Evolutionary conservation across 2,329 filamentous ascomycete species (phyloP).

Genomic region (Colletotrichum cuscutae): DNA sequence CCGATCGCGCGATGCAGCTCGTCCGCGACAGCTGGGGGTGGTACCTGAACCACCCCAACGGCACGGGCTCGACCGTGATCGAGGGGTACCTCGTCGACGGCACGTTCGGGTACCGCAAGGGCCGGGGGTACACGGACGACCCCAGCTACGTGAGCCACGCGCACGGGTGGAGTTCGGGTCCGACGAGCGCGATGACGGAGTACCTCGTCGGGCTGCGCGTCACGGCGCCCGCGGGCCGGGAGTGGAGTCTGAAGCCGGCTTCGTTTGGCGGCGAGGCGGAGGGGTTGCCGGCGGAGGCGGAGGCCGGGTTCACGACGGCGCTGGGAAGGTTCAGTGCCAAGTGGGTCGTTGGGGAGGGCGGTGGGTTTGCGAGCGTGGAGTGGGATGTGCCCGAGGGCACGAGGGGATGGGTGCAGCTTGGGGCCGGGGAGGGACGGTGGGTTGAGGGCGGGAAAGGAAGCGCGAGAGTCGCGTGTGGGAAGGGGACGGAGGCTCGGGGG

Average conservation of each 20-base stretch:
- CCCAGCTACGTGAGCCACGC: slow-evolving; percentile 58
- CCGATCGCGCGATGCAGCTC: slow-evolving; percentile 63
- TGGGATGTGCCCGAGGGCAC: slow-evolving; percentile 31
- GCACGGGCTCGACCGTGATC: slow-evolving; percentile 67
- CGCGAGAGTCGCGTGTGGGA: background rate
- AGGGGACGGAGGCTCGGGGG: background rate
- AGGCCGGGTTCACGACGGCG: slow-evolving; percentile 32
- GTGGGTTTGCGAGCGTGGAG: slow-evolving; percentile 18
- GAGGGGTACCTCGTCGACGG: slow-evolving; percentile 68
- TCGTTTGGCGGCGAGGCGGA: slow-evolving; percentile 9
- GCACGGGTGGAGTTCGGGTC: slow-evolving; percentile 61
- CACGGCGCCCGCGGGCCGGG: slow-evolving; percentile 22
- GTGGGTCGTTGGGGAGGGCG: slow-evolving; percentile 15
- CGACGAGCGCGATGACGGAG: slow-evolving; percentile 56
- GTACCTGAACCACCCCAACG: slow-evolving; percentile 66
- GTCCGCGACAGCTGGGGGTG: slow-evolving; percentile 69
- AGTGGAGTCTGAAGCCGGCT: slow-evolving; percentile 30
- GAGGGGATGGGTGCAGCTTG: slow-evolving; percentile 29
- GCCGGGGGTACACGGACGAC: slow-evolving; percentile 62
- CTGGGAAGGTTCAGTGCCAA: slow-evolving; percentile 28
- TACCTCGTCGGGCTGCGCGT: slow-evolving; percentile 52
- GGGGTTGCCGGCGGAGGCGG: slow-evolving; percentile 17
- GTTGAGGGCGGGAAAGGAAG: slow-evolving; percentile 23
- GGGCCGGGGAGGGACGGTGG: slow-evolving; percentile 17
- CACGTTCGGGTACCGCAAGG: slow-evolving; percentile 65